Conservation (phyloP, 768 basidiomycete species). For the Russula dissimulans region DNA sequence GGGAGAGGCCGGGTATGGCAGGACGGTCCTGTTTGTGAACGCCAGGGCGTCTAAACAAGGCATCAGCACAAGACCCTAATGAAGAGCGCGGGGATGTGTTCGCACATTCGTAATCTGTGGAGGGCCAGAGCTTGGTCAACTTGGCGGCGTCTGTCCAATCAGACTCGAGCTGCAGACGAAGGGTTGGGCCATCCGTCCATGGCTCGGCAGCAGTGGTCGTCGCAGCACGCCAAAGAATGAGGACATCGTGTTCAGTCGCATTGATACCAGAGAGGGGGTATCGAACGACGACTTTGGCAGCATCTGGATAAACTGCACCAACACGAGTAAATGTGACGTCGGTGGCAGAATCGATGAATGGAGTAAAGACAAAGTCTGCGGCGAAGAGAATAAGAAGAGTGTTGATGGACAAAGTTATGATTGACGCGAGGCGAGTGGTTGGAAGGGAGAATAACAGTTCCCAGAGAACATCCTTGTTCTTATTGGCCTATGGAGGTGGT, state of each 20-base stretch:
- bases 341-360: conserved; percentile 44
- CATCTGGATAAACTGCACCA: conserved; percentile 59
- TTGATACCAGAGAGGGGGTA: conserved; percentile 35
- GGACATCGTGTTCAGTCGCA: conserved; percentile 26
- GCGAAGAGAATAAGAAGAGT: conserved; percentile 28
- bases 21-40: conserved; percentile 33
- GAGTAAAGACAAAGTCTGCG: conserved; percentile 45
- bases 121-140: conserved; percentile 56
- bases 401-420: conserved; percentile 31
- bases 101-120: conserved; percentile 62
- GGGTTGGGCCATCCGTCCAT: conserved; percentile 49
- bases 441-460: conserved; percentile 29
- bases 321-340: conserved; percentile 57
- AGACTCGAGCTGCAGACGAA: conserved; percentile 34
- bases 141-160: conserved; percentile 55
- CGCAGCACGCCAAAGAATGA: conserved; percentile 39
- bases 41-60: conserved; percentile 34
- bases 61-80: neutral
- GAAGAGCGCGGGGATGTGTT: conserved; percentile 6
- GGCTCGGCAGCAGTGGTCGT: conserved; percentile 20
- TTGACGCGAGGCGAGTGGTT: conserved; percentile 21
- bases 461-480: conserved; percentile 14
- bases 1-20: conserved; percentile 42
- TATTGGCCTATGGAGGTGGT: neutral
- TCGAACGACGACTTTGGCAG: conserved; percentile 54